These are phyloP conservation scores for Puccinia triticina DNA, from an alignment of 1,284 basidiomycete genomes.

Conservation along the genomic window DNA sequence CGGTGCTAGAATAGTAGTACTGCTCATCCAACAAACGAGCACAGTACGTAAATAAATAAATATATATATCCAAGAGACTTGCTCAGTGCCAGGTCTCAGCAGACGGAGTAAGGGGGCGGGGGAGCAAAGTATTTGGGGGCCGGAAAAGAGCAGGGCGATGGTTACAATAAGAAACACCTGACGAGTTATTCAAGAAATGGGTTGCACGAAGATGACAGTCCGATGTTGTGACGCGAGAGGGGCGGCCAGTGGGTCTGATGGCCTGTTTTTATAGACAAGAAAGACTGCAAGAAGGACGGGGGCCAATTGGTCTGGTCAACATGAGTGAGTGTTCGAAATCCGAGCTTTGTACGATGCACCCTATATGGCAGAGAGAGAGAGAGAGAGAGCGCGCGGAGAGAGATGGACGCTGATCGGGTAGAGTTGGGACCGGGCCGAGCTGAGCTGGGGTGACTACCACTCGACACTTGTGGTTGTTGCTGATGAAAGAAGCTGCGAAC, in stretches of 20 bases:
- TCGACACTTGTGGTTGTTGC: background rate
- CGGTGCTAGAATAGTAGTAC: background rate
- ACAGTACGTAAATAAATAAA: no score
- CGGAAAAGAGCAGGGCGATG: background rate
- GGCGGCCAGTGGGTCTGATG: background rate
- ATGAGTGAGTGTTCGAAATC: background rate
- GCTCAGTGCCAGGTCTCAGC: background rate
- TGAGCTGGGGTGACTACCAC: background rate
- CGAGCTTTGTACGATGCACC: no score
- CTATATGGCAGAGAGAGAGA: background rate
- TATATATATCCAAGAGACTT: background rate
- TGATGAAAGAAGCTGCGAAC: background rate
- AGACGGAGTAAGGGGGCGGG: background rate
- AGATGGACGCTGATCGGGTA: background rate
- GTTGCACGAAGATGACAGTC: background rate
- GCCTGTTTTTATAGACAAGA: background rate
- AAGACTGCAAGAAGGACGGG: background rate
- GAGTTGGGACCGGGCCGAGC: background rate
- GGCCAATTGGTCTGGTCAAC: conserved; percentile 1
- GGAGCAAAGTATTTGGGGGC: no score
- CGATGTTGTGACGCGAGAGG: background rate
- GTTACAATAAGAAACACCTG: background rate
- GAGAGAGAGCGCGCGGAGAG: background rate
- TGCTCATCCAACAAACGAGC: background rate
- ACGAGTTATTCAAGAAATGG: background rate